These are phyloP conservation scores for Pythium periplocum DNA, from an alignment of 352 stramenopile genomes.

Conservation along the genomic window DNA sequence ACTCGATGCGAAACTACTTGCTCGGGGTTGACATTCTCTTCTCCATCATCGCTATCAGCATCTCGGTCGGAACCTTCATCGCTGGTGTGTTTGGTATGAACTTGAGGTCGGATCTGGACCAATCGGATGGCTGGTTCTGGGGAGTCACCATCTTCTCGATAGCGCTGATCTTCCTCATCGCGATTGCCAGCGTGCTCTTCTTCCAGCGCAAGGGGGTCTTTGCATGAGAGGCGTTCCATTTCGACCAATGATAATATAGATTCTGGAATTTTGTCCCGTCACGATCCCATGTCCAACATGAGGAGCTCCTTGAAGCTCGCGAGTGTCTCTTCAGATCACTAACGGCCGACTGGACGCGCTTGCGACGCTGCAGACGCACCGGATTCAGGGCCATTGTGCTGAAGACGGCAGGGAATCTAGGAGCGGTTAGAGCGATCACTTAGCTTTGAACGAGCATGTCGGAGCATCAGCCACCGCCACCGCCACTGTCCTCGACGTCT, in stretches of 20 bases:
- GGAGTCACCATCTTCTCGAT: slow-evolving; percentile 38
- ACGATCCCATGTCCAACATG: too few relatives aligned
- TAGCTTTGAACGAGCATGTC: too few relatives aligned
- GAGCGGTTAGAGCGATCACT: too few relatives aligned
- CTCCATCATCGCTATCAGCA: slow-evolving; percentile 50
- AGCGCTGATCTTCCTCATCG: slow-evolving; percentile 39
- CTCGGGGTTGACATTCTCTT: slow-evolving; percentile 72
- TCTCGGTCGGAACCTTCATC: slow-evolving; percentile 61
- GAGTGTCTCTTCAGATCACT: too few relatives aligned
- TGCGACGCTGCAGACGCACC: too few relatives aligned
- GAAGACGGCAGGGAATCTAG: too few relatives aligned
- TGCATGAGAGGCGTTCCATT: not conserved
- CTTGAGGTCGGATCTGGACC: slow-evolving; percentile 40
- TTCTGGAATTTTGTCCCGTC: not conserved
- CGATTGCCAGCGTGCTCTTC: slow-evolving; percentile 39
- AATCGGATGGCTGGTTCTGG: slow-evolving; percentile 51
- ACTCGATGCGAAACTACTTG: slow-evolving; percentile 78
- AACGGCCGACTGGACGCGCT: too few relatives aligned
- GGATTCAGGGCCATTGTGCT: too few relatives aligned
- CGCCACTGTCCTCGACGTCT: too few relatives aligned
- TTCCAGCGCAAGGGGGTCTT: slow-evolving; percentile 58
- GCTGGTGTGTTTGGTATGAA: slow-evolving; percentile 76
- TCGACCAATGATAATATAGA: not conserved
- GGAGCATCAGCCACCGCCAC: too few relatives aligned
- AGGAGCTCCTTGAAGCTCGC: too few relatives aligned